Conservation (phyloP, 129 eudicot species). For the Artemisia tridentata region DNA sequence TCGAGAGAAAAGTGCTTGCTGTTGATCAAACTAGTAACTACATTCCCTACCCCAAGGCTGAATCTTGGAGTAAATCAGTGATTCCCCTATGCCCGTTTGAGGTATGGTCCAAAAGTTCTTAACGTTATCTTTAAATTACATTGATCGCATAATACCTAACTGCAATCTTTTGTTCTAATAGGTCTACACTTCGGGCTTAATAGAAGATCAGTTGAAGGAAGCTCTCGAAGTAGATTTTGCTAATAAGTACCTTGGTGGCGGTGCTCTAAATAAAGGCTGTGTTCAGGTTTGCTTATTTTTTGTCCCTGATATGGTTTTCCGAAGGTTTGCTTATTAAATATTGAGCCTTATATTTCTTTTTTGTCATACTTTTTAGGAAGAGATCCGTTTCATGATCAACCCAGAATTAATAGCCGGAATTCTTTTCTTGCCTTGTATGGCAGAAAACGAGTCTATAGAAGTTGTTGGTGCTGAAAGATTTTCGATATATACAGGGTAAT, state of each 20-base stretch:
- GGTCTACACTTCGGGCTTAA: conserved; percentile 70
- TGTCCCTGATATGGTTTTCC: conserved; percentile 2
- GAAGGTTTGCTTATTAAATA: not conserved
- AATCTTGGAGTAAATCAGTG: too few species aligned
- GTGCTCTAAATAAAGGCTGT: conserved; percentile 80
- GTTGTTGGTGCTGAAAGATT: conserved; percentile 84
- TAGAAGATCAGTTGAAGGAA: conserved; percentile 69
- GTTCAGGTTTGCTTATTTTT: conserved; percentile 56
- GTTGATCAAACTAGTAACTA: too few species aligned
- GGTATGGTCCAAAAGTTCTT: too few species aligned
- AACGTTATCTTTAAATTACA: too few species aligned
- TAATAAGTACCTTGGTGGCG: conserved; percentile 83
- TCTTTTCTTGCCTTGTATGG: conserved; percentile 93
- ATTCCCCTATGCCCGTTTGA: too few species aligned
- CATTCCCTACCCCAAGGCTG: too few species aligned
- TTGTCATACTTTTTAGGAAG: conserved; percentile 54
- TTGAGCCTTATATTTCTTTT: too few species aligned
- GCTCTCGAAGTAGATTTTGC: conserved; percentile 96
- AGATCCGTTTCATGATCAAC: conserved; percentile 94
- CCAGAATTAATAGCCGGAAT: conserved; percentile 89
- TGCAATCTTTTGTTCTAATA: conserved; percentile 26
- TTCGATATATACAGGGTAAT: conserved; percentile 80
- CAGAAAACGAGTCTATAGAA: conserved; percentile 92
- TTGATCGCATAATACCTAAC: conserved; percentile 16
- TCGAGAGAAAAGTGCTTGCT: too few species aligned